Conservation (phyloP, 768 basidiomycete species). For the Podaxis rugospora region DNA sequence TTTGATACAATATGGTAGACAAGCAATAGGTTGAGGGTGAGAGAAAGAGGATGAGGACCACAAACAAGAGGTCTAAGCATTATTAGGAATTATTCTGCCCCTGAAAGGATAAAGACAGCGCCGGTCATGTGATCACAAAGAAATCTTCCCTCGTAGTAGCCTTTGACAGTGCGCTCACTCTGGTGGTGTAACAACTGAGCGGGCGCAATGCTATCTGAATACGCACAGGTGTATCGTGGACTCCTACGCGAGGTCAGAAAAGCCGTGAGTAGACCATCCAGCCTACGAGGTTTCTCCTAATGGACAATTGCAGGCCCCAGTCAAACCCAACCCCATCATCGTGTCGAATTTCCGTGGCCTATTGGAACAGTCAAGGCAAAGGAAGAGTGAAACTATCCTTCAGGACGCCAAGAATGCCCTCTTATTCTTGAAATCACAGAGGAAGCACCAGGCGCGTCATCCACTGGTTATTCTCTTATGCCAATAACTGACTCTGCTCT, state of each 20-base stretch:
- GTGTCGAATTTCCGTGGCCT: slow-evolving; percentile 49
- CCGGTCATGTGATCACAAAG: not conserved
- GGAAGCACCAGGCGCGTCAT: slow-evolving; percentile 68
- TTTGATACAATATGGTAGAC: not conserved
- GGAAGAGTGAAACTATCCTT: slow-evolving; percentile 24
- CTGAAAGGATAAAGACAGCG: not conserved
- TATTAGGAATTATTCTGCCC: not conserved
- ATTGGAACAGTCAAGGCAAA: slow-evolving; percentile 36
- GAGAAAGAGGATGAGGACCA: not conserved
- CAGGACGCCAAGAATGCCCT: slow-evolving; percentile 55
- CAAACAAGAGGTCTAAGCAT: not conserved
- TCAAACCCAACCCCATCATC: slow-evolving; percentile 37
- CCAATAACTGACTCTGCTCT: not conserved
- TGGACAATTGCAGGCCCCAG: slow-evolving; percentile 27
- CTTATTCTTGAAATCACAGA: slow-evolving; percentile 68
- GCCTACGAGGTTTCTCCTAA: not conserved
- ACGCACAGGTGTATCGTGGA: slow-evolving; percentile 40
- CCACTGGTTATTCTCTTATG: not conserved
- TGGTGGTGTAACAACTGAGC: not conserved
- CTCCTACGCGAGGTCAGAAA: slow-evolving; percentile 52
- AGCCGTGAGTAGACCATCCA: slow-evolving; percentile 33
- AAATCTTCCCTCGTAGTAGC: not conserved
- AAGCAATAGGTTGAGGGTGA: not conserved
- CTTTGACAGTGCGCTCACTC: not conserved
- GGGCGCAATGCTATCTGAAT: slow-evolving; percentile 25